These are phyloP conservation scores for Martensiomyces pterosporus DNA, from an alignment of 192 early-diverging fungal genomes.

Conservation along the genomic window DNA sequence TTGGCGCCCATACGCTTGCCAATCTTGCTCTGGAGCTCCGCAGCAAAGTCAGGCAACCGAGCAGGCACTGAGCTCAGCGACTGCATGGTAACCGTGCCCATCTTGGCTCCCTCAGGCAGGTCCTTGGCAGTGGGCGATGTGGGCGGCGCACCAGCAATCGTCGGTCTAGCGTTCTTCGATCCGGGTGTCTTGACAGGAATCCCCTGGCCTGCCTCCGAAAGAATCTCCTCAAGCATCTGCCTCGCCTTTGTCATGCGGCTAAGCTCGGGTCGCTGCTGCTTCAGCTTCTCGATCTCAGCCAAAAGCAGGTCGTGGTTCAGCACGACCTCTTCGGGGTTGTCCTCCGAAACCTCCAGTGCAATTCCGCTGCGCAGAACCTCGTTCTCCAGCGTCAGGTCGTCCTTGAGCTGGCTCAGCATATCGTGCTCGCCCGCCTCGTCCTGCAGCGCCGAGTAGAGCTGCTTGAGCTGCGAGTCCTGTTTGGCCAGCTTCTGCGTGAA, in stretches of 20 bases:
- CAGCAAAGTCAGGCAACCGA: slow-evolving; percentile 41
- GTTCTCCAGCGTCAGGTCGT: slow-evolving; percentile 49
- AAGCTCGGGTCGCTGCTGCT: slow-evolving; percentile 35
- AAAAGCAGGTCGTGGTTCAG: slow-evolving; percentile 47
- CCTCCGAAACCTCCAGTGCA: slow-evolving; percentile 27
- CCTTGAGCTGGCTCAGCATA: slow-evolving; percentile 43
- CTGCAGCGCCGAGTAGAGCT: slow-evolving; percentile 56
- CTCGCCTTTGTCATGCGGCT: slow-evolving; percentile 49
- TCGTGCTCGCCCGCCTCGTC: slow-evolving; percentile 55
- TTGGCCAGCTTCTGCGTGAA: slow-evolving; percentile 64
- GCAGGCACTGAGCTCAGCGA: slow-evolving; percentile 37
- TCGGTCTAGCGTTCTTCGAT: background rate
- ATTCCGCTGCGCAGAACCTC: slow-evolving; percentile 47
- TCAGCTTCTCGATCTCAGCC: slow-evolving; percentile 47
- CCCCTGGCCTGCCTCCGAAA: slow-evolving; percentile 40
- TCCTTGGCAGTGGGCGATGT: background rate
- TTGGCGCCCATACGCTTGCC: slow-evolving; percentile 1
- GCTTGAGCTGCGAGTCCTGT: slow-evolving; percentile 66
- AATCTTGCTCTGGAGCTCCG: slow-evolving; percentile 47
- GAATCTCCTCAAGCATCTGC: slow-evolving; percentile 44
- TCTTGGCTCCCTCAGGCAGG: slow-evolving; percentile 24
- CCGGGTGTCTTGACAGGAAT: slow-evolving; percentile 19
- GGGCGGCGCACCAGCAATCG: too few species aligned
- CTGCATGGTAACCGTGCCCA: slow-evolving; percentile 49
- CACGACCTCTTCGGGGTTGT: slow-evolving; percentile 22